Conservation (phyloP, 495 filamentous ascomycete species). For the Trichoderma virens region DNA sequence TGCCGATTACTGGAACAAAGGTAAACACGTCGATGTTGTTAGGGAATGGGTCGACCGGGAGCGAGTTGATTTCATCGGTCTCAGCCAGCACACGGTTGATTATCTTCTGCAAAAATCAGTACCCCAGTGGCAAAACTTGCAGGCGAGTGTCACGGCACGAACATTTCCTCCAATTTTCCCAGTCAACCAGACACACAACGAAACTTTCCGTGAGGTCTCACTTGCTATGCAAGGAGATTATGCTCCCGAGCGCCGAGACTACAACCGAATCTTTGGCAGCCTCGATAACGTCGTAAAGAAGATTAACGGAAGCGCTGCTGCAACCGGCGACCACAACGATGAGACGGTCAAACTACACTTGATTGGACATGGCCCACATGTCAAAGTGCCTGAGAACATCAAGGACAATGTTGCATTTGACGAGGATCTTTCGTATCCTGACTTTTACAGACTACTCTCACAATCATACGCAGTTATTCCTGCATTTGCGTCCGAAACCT, state of each 20-base stretch:
- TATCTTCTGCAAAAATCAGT: constrained; percentile 14
- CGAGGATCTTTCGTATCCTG: constrained; percentile 17
- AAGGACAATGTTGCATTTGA: constrained; percentile 17
- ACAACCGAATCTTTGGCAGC: constrained; percentile 13
- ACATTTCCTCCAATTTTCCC: constrained; percentile 3
- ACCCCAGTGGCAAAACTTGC: constrained; percentile 15
- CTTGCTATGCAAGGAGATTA: constrained; percentile 22
- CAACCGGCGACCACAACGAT: not conserved
- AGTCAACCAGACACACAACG: not conserved
- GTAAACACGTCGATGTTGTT: constrained; percentile 10
- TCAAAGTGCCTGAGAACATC: not conserved
- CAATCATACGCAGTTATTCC: constrained; percentile 19
- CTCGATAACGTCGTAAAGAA: constrained; percentile 12
- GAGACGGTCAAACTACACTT: constrained; percentile 5
- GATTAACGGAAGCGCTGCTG: not conserved
- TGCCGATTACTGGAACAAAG: constrained; percentile 19
- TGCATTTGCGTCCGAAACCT: constrained; percentile 20
- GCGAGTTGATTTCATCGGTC: constrained; percentile 18
- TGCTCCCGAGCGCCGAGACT: constrained; percentile 18
- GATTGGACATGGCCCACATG: not conserved
- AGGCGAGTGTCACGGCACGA: constrained; percentile 1
- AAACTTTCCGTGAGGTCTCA: constrained; percentile 12
- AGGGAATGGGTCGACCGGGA: constrained; percentile 18
- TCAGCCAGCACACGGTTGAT: constrained; percentile 17
- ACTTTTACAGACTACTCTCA: constrained; percentile 21